phyloP scores from a whole-genome alignment of 2,329 filamentous ascomycete genomes.

The Chalaropsis ovoidea region DNA sequence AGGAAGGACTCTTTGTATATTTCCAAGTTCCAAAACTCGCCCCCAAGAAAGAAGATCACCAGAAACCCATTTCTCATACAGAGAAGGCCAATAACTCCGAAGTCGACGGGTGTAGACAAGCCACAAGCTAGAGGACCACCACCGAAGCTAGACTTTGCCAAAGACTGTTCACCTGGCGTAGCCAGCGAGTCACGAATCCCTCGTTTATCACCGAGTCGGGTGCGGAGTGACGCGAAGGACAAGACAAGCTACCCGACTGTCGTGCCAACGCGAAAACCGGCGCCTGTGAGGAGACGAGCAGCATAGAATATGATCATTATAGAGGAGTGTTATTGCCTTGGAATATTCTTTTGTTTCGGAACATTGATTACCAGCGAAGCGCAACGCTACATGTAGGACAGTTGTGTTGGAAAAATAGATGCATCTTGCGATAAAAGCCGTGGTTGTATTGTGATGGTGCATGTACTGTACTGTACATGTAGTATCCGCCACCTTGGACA shows the following conservation, averaged over 20 bases:
- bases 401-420: too few relatives aligned
- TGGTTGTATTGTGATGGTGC: too few relatives aligned
- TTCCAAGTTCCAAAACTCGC: not conserved
- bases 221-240: not conserved
- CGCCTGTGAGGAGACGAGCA: not conserved
- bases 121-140: not conserved
- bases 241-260: not conserved
- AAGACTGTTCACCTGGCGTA: not conserved
- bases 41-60: not conserved
- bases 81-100: not conserved
- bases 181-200: constrained; percentile 9
- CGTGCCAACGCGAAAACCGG: not conserved
- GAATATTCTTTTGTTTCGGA: not conserved
- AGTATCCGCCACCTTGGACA: not conserved
- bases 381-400: not conserved
- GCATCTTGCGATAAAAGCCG: too few relatives aligned
- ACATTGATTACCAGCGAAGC: constrained; percentile 6
- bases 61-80: not conserved
- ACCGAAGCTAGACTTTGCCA: not conserved
- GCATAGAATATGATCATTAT: not conserved
- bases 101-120: not conserved
- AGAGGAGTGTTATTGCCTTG: not conserved
- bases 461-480: not conserved
- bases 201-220: not conserved
- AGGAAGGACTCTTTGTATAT: not conserved